Conservation (phyloP, 768 basidiomycete species). For the Tulasnella sp. region DNA sequence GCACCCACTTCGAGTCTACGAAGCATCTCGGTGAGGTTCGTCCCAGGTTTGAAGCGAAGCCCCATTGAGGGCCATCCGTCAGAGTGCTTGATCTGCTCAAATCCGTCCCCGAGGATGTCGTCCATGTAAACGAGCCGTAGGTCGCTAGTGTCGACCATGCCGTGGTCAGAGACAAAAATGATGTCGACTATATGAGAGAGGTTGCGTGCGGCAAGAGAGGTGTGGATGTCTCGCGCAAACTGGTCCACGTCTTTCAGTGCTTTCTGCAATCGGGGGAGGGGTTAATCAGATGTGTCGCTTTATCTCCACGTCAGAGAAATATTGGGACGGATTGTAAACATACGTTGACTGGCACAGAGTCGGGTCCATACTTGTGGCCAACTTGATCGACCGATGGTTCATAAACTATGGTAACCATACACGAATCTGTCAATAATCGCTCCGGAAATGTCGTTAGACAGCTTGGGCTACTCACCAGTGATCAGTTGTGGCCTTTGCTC, state of each 20-base stretch:
- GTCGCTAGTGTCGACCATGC: conserved; percentile 85
- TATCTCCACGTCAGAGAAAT: neutral
- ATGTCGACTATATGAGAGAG: conserved; percentile 76
- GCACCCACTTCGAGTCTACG: conserved; percentile 39
- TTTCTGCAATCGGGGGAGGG: conserved; percentile 35
- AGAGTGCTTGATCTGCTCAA: conserved; percentile 51
- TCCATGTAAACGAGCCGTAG: conserved; percentile 70
- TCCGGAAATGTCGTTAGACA: too few relatives aligned
- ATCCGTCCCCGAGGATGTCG: conserved; percentile 63
- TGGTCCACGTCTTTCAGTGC: conserved; percentile 58
- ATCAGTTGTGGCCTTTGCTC: conserved; percentile 67
- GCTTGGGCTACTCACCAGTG: conserved; percentile 38
- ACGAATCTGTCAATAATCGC: too few relatives aligned
- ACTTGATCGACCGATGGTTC: conserved; percentile 83
- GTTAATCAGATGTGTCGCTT: neutral
- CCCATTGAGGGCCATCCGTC: conserved; percentile 92
- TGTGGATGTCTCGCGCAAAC: conserved; percentile 62
- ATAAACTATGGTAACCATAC: conserved; percentile 49
- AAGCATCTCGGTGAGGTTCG: conserved; percentile 46
- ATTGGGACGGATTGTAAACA: conserved; percentile 23
- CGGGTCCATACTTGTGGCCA: conserved; percentile 62
- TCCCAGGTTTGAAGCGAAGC: conserved; percentile 53
- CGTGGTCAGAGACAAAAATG: conserved; percentile 82
- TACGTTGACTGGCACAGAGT: conserved; percentile 61
- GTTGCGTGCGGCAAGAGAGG: conserved; percentile 55